Conservation (phyloP, 768 basidiomycete species). For the Tephrocybe sp. region DNA sequence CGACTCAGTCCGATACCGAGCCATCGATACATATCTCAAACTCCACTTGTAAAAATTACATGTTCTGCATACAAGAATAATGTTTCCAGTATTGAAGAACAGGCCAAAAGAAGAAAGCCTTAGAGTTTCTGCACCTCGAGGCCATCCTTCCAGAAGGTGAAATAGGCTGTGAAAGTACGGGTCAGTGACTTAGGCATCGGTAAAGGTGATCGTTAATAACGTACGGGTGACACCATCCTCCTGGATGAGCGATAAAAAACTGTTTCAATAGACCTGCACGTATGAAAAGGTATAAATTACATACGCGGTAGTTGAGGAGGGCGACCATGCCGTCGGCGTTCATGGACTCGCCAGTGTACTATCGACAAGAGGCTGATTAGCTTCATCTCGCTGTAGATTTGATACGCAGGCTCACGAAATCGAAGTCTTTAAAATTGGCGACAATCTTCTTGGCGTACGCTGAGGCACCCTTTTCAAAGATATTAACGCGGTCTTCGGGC, state of each 20-base stretch:
- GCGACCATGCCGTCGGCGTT: conserved; percentile 93
- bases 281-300: conserved; percentile 19
- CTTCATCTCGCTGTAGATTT: no score
- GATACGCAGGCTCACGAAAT: conserved; percentile 64
- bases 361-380: conserved; percentile 1
- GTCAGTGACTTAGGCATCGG: no score
- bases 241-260: conserved; percentile 31
- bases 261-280: conserved; percentile 9
- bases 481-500: conserved; percentile 54
- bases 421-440: conserved; percentile 88
- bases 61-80: background rate
- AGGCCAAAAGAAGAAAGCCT: conserved; percentile 19
- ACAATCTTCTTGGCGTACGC: conserved; percentile 87
- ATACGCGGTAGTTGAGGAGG: conserved; percentile 89
- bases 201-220: no score
- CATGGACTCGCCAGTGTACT: conserved; percentile 78
- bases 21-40: no score
- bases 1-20: no score
- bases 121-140: conserved; percentile 78
- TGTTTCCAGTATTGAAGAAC: background rate
- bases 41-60: no score
- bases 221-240: conserved; percentile 82
- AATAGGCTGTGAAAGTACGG: conserved; percentile 79
- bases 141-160: conserved; percentile 97
- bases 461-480: conserved; percentile 81